A percentile compares a stretch with the other conserved stretches of the same genome.
These are phyloP conservation scores for Tetraselmis striata DNA, from an alignment of 139 green algal genomes.

Conservation along the genomic window DNA sequence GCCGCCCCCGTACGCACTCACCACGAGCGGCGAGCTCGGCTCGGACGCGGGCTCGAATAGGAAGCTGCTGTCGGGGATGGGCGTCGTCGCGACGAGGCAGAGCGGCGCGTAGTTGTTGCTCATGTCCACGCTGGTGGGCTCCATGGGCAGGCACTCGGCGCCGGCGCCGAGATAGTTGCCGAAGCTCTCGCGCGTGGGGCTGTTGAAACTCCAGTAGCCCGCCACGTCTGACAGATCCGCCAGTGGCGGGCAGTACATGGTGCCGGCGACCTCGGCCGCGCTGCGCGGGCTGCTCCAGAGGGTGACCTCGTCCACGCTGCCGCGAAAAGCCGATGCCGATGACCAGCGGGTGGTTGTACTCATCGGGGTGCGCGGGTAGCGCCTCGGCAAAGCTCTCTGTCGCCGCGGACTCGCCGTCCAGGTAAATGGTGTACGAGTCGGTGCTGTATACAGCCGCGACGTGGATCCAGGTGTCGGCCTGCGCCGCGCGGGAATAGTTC, in stretches of 20 bases:
- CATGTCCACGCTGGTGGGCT: not conserved
- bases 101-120: not conserved
- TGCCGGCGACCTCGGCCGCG: constrained; percentile 1
- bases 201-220: constrained; percentile 17
- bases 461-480: constrained; percentile 18
- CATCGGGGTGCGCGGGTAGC: constrained; percentile 1
- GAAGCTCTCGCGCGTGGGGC: not conserved
- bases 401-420: constrained; percentile 9
- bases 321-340: constrained; percentile 18
- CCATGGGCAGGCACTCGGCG: not conserved
- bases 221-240: constrained; percentile 4
- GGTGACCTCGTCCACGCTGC: constrained; percentile 20
- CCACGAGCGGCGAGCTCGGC: not conserved
- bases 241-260: constrained; percentile 20
- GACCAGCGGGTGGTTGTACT: constrained; percentile 18
- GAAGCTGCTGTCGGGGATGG: not conserved
- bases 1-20: not conserved
- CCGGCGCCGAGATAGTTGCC: not conserved
- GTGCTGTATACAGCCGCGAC: constrained; percentile 14
- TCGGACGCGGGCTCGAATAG: not conserved
- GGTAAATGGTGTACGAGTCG: constrained; percentile 8
- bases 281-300: constrained; percentile 9
- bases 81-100: not conserved
- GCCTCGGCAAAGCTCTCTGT: not conserved
- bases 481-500: too few species aligned